Base-by-base conservation (phyloP, 345 rosid species). In the Sapria himalayana region DNA sequence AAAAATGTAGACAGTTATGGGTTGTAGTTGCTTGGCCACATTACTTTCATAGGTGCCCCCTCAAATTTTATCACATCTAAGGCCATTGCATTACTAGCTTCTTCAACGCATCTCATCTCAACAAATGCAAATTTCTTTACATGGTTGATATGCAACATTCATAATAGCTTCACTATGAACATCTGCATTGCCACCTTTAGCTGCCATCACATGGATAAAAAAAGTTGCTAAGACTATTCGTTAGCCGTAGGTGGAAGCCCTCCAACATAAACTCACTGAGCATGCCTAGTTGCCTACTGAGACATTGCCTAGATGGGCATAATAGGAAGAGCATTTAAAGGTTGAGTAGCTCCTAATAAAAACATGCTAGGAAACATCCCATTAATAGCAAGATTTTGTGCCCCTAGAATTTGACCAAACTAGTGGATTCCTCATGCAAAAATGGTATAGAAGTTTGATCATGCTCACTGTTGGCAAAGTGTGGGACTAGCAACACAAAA, bases 201-300 rank as follows among this genome's bases (percentile, higher is more conserved):
- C 92, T 17, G 95, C 71, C 99, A 84, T 91, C 38, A 91, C 99
- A 54, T 79, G 85, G 64, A 93, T 84, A 48, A 84, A 91, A 57
- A 69, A 84, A 5, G 72, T 74, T 15, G 99, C 93, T 29, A 84
- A 36, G 78, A 94, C 98, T 89, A 95, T 61, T 91, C 99, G 61
- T 91, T 84, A 9, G 92, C 99, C 22, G 86, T 63, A 33, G 99
- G 93, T 21, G 95, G 74, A 50, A 91, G 93, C 33, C 99, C 95
- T 43, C 99, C 99, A 56, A 84, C 99, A 64, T 91, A 91, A 14
- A 91, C 99, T 45, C 99, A 64, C 24, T 95, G 79, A 37, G 99
- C 95, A 84, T 91, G 95, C 63, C 99, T 77, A 9, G 99, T 91
- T 43, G 99, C 99, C 99, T 91, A 95, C 67, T 91, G 95, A 44